Percentiles rank a stretch among this genome's conserved stretches.
Evolutionary conservation across 371 early-diverging fungal species (phyloP).

Genomic region (Rhizopus stolonifer): DNA sequence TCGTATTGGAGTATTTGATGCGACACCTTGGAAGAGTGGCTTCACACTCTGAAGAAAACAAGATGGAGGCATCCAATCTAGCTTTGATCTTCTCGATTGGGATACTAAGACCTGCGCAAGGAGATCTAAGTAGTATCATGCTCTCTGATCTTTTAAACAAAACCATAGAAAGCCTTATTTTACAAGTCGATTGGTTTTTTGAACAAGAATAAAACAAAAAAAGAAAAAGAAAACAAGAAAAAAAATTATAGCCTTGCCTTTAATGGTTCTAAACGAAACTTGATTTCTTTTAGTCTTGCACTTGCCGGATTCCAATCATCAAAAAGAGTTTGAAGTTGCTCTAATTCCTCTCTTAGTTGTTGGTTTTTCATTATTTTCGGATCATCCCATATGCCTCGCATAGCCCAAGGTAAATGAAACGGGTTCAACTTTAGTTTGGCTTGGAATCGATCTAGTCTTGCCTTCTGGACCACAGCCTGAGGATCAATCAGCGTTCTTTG

Average conservation of each 20-base stretch:
- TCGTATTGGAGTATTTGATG: conserved; percentile 70
- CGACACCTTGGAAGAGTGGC: conserved; percentile 69
- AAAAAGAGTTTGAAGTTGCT: conserved; percentile 59
- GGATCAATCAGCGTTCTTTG: background rate
- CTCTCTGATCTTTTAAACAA: conserved; percentile 57
- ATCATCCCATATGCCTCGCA: conserved; percentile 79
- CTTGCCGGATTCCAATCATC: conserved; percentile 77
- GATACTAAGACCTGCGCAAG: conserved; percentile 48
- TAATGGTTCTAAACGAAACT: conserved; percentile 83
- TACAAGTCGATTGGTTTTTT: conserved; percentile 66
- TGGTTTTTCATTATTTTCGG: conserved; percentile 52
- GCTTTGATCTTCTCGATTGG: conserved; percentile 82
- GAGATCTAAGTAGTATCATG: conserved; percentile 52
- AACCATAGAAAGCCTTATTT: conserved; percentile 57
- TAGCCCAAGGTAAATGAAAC: conserved; percentile 86
- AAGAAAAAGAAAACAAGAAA: no score
- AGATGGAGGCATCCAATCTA: conserved; percentile 85
- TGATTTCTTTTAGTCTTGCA: conserved; percentile 72
- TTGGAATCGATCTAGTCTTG: conserved; percentile 42
- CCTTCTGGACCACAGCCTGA: background rate
- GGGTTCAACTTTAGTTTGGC: conserved; percentile 70
- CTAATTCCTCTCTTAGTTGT: conserved; percentile 57
- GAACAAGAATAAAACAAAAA: conserved; percentile 34
- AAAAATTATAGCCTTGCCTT: conserved; percentile 23
- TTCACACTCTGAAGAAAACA: conserved; percentile 67